These are phyloP conservation scores for Ajuga chamaepitys DNA, from an alignment of 257 asterid species.

Conservation along the genomic window DNA sequence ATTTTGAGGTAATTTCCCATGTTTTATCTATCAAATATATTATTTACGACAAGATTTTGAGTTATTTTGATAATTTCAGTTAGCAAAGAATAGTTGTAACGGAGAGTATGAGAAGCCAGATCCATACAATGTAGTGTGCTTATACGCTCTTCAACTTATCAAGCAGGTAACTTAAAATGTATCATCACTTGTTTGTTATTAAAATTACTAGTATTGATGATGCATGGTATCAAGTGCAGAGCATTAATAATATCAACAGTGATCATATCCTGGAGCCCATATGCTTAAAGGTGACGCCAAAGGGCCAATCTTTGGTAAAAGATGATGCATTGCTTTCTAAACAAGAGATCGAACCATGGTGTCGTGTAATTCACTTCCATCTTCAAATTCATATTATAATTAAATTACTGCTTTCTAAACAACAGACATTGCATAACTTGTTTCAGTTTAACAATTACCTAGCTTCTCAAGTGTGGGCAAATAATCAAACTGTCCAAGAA, in stretches of 20 bases:
- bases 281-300: conserved; percentile 20
- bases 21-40: neutral
- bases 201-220: too few species aligned
- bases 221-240: conserved; percentile 17
- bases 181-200: neutral
- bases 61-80: conserved; percentile 11
- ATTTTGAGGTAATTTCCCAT: conserved; percentile 26
- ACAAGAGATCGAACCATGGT: conserved; percentile 10
- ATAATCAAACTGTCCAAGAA: conserved; percentile 27
- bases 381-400: neutral
- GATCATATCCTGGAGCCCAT: conserved; percentile 32
- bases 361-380: conserved; percentile 24
- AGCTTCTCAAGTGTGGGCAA: conserved; percentile 34
- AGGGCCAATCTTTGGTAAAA: neutral
- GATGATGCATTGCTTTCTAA: conserved; percentile 22
- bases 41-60: too few species aligned
- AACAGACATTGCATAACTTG: neutral
- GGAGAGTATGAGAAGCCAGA: conserved; percentile 33
- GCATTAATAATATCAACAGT: neutral
- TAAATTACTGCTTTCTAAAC: too few species aligned
- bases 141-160: conserved; percentile 18
- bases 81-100: conserved; percentile 32
- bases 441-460: conserved; percentile 24
- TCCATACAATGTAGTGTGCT: conserved; percentile 25
- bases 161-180: conserved; percentile 14